Conservation (phyloP, 768 basidiomycete species). For the Phaffia tasmanica region DNA sequence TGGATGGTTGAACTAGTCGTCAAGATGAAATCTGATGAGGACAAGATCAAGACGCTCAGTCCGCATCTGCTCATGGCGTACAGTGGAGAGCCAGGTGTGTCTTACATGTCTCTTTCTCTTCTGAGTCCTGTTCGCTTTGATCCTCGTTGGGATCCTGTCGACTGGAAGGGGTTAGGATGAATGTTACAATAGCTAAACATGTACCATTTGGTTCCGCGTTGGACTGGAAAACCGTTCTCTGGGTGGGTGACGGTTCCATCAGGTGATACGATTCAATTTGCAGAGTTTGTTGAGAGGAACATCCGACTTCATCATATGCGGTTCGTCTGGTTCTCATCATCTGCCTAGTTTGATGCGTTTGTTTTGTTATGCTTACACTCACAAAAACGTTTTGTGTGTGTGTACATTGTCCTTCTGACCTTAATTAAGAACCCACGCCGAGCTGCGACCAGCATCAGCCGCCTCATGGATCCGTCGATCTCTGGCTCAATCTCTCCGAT, state of each 20-base stretch:
- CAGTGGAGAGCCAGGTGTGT: constrained; percentile 79
- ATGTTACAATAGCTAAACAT: neutral
- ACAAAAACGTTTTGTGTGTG: neutral
- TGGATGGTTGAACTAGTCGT: constrained; percentile 46
- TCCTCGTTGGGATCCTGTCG: neutral
- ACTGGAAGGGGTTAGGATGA: neutral
- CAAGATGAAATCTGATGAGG: constrained; percentile 93
- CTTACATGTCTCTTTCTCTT: constrained; percentile 18
- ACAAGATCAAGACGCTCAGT: constrained; percentile 86
- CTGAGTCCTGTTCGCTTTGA: neutral
- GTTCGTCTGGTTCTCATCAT: constrained; percentile 32
- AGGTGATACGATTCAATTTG: constrained; percentile 95
- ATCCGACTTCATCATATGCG: constrained; percentile 92
- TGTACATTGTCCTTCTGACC: neutral
- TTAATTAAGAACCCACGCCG: constrained; percentile 53
- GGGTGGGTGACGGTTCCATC: neutral
- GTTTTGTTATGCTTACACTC: neutral
- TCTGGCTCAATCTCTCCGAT: constrained; percentile 78
- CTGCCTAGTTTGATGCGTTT: neutral
- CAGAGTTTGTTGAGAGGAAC: constrained; percentile 92
- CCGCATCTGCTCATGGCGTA: constrained; percentile 89
- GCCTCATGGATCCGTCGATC: constrained; percentile 90
- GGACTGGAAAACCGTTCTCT: neutral
- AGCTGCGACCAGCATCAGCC: constrained; percentile 78
- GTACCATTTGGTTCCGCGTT: neutral